These are phyloP conservation scores for Wallacemonas sp. DNA, from an alignment of 208 protist genomes.

Conservation along the genomic window DNA sequence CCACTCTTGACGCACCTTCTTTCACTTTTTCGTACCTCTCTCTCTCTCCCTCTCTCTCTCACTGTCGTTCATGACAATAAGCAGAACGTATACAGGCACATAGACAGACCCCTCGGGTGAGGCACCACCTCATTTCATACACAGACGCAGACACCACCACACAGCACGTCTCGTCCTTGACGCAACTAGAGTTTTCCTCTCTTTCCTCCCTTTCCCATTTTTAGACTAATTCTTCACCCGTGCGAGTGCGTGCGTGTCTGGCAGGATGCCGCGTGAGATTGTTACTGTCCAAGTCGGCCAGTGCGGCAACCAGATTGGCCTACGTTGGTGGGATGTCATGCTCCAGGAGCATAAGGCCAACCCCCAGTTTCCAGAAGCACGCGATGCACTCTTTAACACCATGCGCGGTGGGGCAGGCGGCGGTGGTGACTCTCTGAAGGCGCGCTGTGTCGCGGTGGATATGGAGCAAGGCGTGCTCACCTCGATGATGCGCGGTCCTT, in stretches of 20 bases:
- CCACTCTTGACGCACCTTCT: too few species aligned
- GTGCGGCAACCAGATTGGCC: slow-evolving; percentile 95
- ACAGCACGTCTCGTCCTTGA: too few species aligned
- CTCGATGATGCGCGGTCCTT: slow-evolving; percentile 73
- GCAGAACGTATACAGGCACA: not conserved
- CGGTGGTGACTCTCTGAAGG: slow-evolving; percentile 53
- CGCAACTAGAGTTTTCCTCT: too few species aligned
- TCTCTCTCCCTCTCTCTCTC: slow-evolving; percentile 5
- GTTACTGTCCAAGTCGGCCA: slow-evolving; percentile 93
- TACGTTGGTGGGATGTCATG: slow-evolving; percentile 95
- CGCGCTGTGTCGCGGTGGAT: slow-evolving; percentile 95
- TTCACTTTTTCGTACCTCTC: too few species aligned
- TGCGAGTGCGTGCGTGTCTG: too few species aligned
- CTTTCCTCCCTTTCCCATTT: not conserved
- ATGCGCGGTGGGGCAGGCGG: not conserved
- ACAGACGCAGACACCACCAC: too few species aligned
- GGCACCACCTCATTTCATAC: too few species aligned
- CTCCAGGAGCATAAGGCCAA: slow-evolving; percentile 93
- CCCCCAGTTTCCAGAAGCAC: slow-evolving; percentile 67
- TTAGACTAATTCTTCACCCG: too few species aligned
- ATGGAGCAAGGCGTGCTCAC: slow-evolving; percentile 96
- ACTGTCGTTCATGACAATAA: slow-evolving; percentile 14
- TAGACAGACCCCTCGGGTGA: not conserved
- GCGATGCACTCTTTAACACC: slow-evolving; percentile 72
- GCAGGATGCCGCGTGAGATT: slow-evolving; percentile 93